These are phyloP conservation scores for Solanum etuberosum DNA, from an alignment of 257 asterid genomes.

Conservation along the genomic window DNA sequence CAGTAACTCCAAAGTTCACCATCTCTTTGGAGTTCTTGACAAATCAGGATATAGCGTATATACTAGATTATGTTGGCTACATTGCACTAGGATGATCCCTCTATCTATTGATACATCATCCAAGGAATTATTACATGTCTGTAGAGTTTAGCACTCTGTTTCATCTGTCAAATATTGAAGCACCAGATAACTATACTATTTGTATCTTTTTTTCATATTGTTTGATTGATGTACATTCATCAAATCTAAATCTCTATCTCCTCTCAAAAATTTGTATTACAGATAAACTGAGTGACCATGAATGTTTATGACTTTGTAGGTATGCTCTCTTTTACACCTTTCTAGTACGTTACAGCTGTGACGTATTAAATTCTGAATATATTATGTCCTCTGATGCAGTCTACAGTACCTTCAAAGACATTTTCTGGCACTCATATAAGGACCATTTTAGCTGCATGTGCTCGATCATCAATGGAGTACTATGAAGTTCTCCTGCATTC, in stretches of 20 bases:
- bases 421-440: not conserved
- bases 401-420: not conserved
- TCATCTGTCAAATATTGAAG: not conserved
- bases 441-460: not conserved
- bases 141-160: not conserved
- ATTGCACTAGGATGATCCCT: not conserved
- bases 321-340: not conserved
- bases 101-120: not conserved
- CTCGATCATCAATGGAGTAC: not conserved
- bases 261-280: not conserved
- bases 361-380: not conserved
- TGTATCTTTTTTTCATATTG: not conserved
- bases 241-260: not conserved
- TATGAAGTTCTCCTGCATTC: not conserved
- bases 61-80: not conserved
- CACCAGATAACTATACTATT: not conserved
- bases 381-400: not conserved
- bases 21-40: not conserved
- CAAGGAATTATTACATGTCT: not conserved
- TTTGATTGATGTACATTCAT: not conserved
- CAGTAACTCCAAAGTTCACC: not conserved
- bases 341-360: not conserved
- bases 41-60: not conserved
- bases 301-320: not conserved
- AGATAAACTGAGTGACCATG: not conserved